Base-by-base conservation (phyloP, 345 rosid species). In the Rhodomyrtus tomentosa region DNA sequence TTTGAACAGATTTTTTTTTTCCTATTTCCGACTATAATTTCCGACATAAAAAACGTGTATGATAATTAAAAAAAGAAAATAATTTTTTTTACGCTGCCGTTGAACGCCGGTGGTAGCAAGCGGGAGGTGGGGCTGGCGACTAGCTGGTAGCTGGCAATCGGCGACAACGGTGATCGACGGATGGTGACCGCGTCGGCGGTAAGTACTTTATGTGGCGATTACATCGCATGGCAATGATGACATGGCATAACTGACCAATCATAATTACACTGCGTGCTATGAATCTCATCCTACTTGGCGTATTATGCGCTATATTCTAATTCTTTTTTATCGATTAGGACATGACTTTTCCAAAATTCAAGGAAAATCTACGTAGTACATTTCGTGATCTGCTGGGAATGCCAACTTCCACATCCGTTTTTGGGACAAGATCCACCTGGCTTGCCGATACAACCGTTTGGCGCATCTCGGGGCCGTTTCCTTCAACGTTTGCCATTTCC, bases 381-480 rank as follows among this genome's bases (percentile, higher is more conserved):
- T 15, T 38, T 62, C 40, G 76, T 38, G 42, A 62, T 62, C 76
- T 21, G 42, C 42, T 16, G 6, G 24, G 76, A 62, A 62, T 32
- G 42, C 76, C 76, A 86, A 84, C 83, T 85, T 51, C 82, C 89
- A 72, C 32, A 88, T 84, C 90, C 56, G 85, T 83, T 83, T 74
- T 14, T 0, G 11, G 53, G 85, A 87, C 90, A 91, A 84, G 94
- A 90, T 90, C 96, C 93, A 90, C 84, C 88, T 90, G 85, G 81
- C 86, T 82, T 84, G 92, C 93, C 96, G 90, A 83, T 79, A 55
- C 86, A 89, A 89, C 91, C 91, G 94, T 86, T 86, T 92, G 84
- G 72, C 86, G 91, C 83, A 85, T 84, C 85, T 84, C 50, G 81
- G 38, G 88, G 85, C 80, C 24, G 84, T 82, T 84, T 84, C 85